phyloP scores from a whole-genome alignment of 306 rosid genomes.

The Cyclanthera cordifolia region DNA sequence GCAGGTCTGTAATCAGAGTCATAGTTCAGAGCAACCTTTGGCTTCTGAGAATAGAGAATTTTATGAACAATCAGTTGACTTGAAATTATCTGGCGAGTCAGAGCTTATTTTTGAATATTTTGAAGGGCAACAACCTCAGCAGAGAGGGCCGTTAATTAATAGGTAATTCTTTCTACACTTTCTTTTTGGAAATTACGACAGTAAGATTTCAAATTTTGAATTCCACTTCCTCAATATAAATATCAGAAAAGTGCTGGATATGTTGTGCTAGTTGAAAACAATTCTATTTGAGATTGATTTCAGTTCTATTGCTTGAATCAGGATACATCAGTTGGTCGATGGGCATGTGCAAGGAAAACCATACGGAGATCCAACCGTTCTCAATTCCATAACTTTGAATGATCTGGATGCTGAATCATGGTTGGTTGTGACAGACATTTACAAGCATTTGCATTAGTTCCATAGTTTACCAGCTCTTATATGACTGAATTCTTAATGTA shows the following conservation, averaged over 20 bases:
- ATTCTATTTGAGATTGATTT: conserved; percentile 1
- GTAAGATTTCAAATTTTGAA: too few relatives aligned
- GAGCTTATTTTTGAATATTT: conserved; percentile 79
- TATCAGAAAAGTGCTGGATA: not conserved
- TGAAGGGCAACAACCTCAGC: conserved; percentile 69
- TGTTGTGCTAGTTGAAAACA: not conserved
- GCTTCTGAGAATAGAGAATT: conserved; percentile 11
- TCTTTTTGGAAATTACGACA: not conserved
- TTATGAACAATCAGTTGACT: conserved; percentile 22
- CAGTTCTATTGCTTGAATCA: conserved; percentile 25
- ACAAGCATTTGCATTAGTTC: not conserved
- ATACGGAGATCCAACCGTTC: conserved; percentile 53
- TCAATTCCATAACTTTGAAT: conserved; percentile 38
- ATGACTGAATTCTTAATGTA: not conserved
- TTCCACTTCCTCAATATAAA: not conserved
- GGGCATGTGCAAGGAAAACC: conserved; percentile 25
- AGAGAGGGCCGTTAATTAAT: conserved; percentile 54
- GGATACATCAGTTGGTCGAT: conserved; percentile 55
- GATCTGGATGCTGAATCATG: conserved; percentile 77
- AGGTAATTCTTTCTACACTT: conserved; percentile 33
- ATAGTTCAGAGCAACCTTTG: conserved; percentile 22
- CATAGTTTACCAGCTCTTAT: not conserved
- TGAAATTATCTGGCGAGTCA: conserved; percentile 25
- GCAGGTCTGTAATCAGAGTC: conserved; percentile 11
- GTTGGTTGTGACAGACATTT: conserved; percentile 23